Evolutionary conservation across 140 eudicot species (phyloP), one percentile per base, ranked within the genome.

Genomic region (Oenanthe javanica): DNA sequence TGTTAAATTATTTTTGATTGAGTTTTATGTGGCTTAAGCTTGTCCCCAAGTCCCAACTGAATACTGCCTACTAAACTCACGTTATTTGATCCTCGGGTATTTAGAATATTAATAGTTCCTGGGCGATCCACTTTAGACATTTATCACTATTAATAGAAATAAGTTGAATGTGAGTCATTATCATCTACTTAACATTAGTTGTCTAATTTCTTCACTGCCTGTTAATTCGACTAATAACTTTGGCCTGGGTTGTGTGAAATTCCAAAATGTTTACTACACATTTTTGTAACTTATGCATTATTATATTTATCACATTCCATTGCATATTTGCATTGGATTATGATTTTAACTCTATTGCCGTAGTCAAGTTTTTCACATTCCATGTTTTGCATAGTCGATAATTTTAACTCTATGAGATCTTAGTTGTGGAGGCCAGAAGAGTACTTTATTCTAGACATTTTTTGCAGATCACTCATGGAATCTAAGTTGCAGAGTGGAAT

Each of bases 391-490:
- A 45, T 47, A 8, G 14, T 9, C 40, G 63, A 75, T 49, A n/a
- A 48, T 75, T 75, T 14, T 0, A n/a, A 31, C 31, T 31, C 40
- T 36, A 36, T 2, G 40, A 36, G 40, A 36, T 36, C 23, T 79
- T 78, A 13, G 48, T 19, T 70, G 54, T 78, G n/a, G 79, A 25
- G 50, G 79, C 40, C 10, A 27, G 70, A 45, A 55, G 9, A 23
- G 59, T 51, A 51, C 46, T 38, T 77, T 49, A 59, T 71, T 51
- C 40, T 71, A 54, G 36, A 23, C 49, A 55, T 79, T 38, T 36
- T 49, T 69, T 80, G 74, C 86, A 94, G 97, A 82, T 89, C 96
- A 31, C 81, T 89, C 57, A 95, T 95, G 99, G 97, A 95, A 82
- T 87, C 87, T 63, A 91, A 90, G 91, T 86, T 95, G 82, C 88